Conservation (phyloP, 148 eudicot species). For the Chenopodium suecicum region DNA sequence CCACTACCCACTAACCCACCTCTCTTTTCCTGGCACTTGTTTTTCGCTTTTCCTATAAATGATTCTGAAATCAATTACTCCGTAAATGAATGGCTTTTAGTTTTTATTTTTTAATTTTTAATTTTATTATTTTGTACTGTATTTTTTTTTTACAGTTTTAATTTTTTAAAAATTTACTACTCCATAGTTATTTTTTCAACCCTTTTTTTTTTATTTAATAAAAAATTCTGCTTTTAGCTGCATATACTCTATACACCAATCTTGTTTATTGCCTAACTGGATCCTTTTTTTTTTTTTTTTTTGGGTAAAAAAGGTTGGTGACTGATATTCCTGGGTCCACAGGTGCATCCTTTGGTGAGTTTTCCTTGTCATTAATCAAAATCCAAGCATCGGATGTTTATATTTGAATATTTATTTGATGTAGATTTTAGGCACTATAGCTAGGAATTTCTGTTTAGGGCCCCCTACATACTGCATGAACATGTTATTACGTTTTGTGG, state of each 20-base stretch:
- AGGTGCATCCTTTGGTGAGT: conserved; percentile 54
- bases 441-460: background rate
- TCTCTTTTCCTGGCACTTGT: background rate
- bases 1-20: background rate
- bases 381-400: background rate
- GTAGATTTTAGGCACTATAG: no score
- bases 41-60: background rate
- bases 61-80: background rate
- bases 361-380: background rate
- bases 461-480: background rate
- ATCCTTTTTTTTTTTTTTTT: background rate
- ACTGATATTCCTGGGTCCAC: conserved; percentile 70
- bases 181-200: no score
- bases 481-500: background rate
- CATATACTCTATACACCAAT: background rate
- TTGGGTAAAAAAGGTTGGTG: conserved; percentile 28
- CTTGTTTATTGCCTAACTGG: background rate
- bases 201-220: no score
- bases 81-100: background rate
- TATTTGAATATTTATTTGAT: no score
- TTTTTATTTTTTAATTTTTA: background rate
- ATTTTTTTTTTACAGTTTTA: background rate
- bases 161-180: no score
- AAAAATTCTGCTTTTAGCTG: background rate
- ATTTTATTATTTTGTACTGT: background rate